Conservation (phyloP, 1,139 yeast species). For the Entelexis paramagnoliae region DNA sequence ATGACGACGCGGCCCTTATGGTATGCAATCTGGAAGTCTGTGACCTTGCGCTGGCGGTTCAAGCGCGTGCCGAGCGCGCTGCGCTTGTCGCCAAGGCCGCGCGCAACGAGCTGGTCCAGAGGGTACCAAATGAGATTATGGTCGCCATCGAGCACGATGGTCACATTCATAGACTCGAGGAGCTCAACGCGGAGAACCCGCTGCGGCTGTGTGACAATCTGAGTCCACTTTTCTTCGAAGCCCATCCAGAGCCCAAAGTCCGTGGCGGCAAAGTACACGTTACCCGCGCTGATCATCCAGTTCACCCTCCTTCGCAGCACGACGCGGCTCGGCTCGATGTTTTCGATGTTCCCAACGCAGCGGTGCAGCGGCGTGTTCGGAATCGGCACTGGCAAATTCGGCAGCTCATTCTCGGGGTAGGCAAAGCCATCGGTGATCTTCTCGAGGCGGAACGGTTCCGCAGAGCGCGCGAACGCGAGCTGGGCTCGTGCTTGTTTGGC, state of each 20-base stretch:
- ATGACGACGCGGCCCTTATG: constrained; percentile 19
- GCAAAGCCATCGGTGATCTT: constrained; percentile 55
- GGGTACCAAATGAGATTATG: constrained; percentile 53
- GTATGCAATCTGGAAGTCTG: constrained; percentile 38
- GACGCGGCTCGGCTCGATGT: constrained; percentile 19
- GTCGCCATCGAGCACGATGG: constrained; percentile 40
- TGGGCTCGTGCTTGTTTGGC: constrained; percentile 48
- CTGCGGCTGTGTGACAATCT: constrained; percentile 35
- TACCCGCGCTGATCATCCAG: constrained; percentile 34
- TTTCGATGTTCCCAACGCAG: constrained; percentile 8
- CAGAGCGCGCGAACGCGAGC: constrained; percentile 34
- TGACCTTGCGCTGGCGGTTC: constrained; percentile 35
- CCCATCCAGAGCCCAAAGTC: constrained; percentile 39
- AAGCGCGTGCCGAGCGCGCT: constrained; percentile 26
- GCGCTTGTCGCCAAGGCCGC: constrained; percentile 21
- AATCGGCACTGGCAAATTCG: constrained; percentile 52
- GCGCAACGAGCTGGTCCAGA: constrained; percentile 36
- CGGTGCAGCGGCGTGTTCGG: constrained; percentile 55
- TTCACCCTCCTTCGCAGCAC: constrained; percentile 29
- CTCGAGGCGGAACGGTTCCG: constrained; percentile 48
- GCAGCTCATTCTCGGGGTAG: constrained; percentile 47
- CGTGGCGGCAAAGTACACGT: constrained; percentile 38
- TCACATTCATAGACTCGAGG: constrained; percentile 46
- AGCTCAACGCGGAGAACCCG: constrained; percentile 46
- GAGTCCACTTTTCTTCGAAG: constrained; percentile 41